phyloP scores from a whole-genome alignment of 2,329 filamentous ascomycete genomes.

The Capronia epimyces region DNA sequence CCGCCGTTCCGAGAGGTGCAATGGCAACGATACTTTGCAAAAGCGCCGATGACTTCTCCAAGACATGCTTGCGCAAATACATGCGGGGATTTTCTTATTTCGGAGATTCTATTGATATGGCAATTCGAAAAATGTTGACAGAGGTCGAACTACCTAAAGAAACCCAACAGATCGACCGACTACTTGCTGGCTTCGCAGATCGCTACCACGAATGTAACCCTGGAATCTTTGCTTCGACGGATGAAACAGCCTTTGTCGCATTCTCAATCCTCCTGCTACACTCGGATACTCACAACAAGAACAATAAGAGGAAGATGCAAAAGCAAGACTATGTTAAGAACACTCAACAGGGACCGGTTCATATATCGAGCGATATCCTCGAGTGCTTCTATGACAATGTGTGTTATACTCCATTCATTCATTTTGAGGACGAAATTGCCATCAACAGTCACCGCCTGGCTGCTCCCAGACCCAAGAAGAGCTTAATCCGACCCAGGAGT shows the following conservation, averaged over 20 bases:
- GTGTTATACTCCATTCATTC: constrained; percentile 95
- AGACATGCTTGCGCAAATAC: constrained; percentile 81
- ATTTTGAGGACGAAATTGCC: constrained; percentile 87
- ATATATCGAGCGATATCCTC: constrained; percentile 68
- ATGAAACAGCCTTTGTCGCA: constrained; percentile 96
- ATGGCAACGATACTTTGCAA: constrained; percentile 84
- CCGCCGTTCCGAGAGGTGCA: constrained; percentile 69
- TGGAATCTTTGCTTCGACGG: constrained; percentile 66
- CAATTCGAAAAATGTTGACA: constrained; percentile 90
- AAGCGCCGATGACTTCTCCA: constrained; percentile 75
- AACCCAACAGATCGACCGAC: constrained; percentile 95
- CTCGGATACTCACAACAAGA: constrained; percentile 99
- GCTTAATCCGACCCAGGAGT: constrained; percentile 61
- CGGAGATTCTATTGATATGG: constrained; percentile 96
- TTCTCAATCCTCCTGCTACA: constrained; percentile 95
- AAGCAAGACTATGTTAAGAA: constrained; percentile 94
- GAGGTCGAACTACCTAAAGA: constrained; percentile 94
- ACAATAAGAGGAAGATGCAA: constrained; percentile 99
- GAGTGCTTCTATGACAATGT: constrained; percentile 99
- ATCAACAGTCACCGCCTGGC: constrained; percentile 68
- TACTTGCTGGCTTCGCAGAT: constrained; percentile 89
- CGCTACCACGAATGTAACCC: constrained; percentile 98
- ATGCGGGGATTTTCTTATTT: constrained; percentile 95
- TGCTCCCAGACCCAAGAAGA: constrained; percentile 65
- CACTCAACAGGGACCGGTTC: constrained; percentile 84